Base-by-base conservation (phyloP, 257 asterid genomes). In the Nicotiana benthamiana region DNA sequence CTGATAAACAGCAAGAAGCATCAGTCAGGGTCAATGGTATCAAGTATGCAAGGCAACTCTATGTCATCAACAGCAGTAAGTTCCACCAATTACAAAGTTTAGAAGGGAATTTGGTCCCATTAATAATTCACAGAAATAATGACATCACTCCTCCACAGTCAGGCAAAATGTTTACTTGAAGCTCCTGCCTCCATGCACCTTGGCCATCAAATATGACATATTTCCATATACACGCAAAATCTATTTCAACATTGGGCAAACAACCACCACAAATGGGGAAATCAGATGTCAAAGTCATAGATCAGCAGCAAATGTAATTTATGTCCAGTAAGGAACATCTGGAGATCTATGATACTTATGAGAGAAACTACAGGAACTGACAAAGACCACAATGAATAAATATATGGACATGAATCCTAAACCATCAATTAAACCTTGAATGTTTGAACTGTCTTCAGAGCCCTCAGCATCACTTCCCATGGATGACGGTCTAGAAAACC, bases 381-480 rank as follows among this genome's bases (percentile, higher is more conserved):
- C 15, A 51, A 65, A 4, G 24, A 74, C 51, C 61, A 74, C 13
- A 11, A 48, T 46, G 60, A 46, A 22, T 22, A 13, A 72, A 48
- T 24, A 72, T 46, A 18, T 46, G 61, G 51, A 72, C 78, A 48
- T 74, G 79, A 74, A 59, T 72, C 61, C 16, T 18, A 74, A 48
- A 74, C 26, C 26, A 30, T 52, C 62, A 53, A 13, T 75, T 65
- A 63, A 57, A 93, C 99, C 99, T 93, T 88, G 81, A 79, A 62
- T 20, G 36, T 77, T 85, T 82, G 90, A 84, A 84, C 85, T 88
- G 75, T 89, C 87, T 84, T 84, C 90, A 1, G 88, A 87, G 82
- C 87, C 86, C 80, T 87, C 93, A 61, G 92, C 84, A 82, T 84
- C 90, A 9, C 83, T 79, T 68, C 80, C 90, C 75, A 85, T 86